These are phyloP conservation scores for Pseudomonodictys pantanalensis DNA, from an alignment of 495 filamentous ascomycete species.

Conservation along the genomic window DNA sequence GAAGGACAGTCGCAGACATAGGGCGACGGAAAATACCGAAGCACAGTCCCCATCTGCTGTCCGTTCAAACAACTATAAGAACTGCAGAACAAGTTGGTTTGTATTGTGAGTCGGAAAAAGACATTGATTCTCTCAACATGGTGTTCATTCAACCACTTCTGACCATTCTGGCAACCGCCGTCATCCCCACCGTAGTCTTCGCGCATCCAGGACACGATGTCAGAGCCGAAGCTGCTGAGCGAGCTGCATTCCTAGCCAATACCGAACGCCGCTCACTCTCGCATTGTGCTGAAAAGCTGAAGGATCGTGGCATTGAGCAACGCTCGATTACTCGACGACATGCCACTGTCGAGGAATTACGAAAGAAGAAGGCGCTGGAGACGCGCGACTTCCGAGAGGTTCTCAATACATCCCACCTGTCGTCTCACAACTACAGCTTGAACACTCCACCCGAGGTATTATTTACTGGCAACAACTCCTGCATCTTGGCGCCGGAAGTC, in stretches of 20 bases:
- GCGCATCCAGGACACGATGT: slow-evolving; percentile 26
- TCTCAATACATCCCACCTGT: slow-evolving; percentile 16
- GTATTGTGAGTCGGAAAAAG: no score
- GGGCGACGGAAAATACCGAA: no score
- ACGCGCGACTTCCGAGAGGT: slow-evolving; percentile 11
- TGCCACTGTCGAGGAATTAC: slow-evolving; percentile 4
- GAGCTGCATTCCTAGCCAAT: slow-evolving; percentile 2
- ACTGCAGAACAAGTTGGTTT: no score
- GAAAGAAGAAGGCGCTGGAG: slow-evolving; percentile 12
- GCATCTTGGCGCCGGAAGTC: slow-evolving; percentile 31
- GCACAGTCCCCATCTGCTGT: no score
- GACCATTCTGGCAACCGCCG: background rate
- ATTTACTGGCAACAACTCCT: slow-evolving; percentile 22
- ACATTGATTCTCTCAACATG: background rate
- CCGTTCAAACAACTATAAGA: no score
- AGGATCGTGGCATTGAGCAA: slow-evolving; percentile 12
- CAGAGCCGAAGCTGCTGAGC: slow-evolving; percentile 13
- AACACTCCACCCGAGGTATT: slow-evolving; percentile 8
- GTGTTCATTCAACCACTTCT: background rate
- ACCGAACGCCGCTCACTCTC: slow-evolving; percentile 7
- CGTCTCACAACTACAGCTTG: background rate
- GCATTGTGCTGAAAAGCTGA: slow-evolving; percentile 15
- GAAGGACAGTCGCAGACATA: no score
- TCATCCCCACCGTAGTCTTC: slow-evolving; percentile 4
- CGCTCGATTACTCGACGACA: slow-evolving; percentile 17